Percentiles rank a stretch among this genome's conserved stretches.
These are phyloP conservation scores for Terana coerulea DNA, from an alignment of 768 basidiomycete genomes.

Conservation along the genomic window DNA sequence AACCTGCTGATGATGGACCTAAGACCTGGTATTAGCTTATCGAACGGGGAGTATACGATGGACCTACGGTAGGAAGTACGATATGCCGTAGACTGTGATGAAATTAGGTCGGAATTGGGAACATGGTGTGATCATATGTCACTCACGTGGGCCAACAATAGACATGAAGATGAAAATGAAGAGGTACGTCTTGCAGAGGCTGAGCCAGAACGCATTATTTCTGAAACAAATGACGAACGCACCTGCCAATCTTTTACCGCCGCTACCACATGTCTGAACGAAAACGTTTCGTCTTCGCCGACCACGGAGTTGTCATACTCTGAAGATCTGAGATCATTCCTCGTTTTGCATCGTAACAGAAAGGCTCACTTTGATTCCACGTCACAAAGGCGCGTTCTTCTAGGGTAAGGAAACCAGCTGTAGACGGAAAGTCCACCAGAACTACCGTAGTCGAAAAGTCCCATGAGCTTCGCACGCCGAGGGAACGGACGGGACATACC, in stretches of 20 bases:
- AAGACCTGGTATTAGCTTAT: neutral
- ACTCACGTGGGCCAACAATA: slow-evolving; percentile 32
- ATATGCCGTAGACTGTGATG: slow-evolving; percentile 59
- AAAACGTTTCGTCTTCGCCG: slow-evolving; percentile 60
- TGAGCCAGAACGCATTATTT: neutral
- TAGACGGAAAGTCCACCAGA: slow-evolving; percentile 57
- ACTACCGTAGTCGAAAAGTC: slow-evolving; percentile 16
- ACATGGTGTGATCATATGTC: neutral
- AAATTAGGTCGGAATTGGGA: neutral
- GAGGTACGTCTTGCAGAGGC: slow-evolving; percentile 30
- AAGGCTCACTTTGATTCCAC: slow-evolving; percentile 44
- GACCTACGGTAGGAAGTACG: slow-evolving; percentile 45
- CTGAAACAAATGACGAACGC: neutral
- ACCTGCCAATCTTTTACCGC: slow-evolving; percentile 66
- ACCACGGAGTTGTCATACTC: slow-evolving; percentile 55
- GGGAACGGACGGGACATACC: slow-evolving; percentile 1
- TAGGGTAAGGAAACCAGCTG: slow-evolving; percentile 55
- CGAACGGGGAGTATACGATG: neutral
- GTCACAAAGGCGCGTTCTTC: slow-evolving; percentile 45
- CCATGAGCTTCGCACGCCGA: neutral
- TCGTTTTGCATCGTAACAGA: neutral
- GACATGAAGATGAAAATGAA: slow-evolving; percentile 59
- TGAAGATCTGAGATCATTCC: slow-evolving; percentile 15
- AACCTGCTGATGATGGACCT: slow-evolving; percentile 60
- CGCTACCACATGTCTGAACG: slow-evolving; percentile 46